A percentile compares a stretch with the other conserved stretches of the same genome.
phyloP scores from a whole-genome alignment of 805 yeast genomes.

The Pichia cephalocereana region DNA sequence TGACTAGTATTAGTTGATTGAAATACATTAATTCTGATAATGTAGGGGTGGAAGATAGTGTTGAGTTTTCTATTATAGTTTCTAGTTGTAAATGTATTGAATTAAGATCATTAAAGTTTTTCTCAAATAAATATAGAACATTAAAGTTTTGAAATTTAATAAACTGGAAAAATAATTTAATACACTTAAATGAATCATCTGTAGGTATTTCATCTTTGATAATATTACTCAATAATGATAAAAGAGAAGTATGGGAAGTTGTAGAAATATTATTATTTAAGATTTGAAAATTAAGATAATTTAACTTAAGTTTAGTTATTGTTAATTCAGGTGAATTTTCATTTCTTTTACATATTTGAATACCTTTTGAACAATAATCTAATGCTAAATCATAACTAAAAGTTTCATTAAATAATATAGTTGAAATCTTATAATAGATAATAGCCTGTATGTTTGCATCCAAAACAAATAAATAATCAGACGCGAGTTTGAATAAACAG shows the following conservation, averaged over 20 bases:
- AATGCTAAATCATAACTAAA: conserved; percentile 33
- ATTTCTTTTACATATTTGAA: conserved; percentile 18
- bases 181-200: background rate
- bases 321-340: conserved; percentile 14
- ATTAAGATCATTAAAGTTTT: conserved; percentile 14
- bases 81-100: background rate
- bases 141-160: conserved; percentile 26
- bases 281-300: conserved; percentile 30
- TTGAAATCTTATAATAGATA: conserved; percentile 29
- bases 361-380: conserved; percentile 23
- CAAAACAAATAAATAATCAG: conserved; percentile 23
- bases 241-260: conserved; percentile 13
- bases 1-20: background rate
- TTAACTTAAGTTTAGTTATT: conserved; percentile 23
- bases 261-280: conserved; percentile 19
- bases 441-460: conserved; percentile 26
- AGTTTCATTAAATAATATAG: conserved; percentile 33
- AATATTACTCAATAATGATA: conserved; percentile 25
- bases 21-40: background rate
- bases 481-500: conserved; percentile 26
- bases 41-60: background rate
- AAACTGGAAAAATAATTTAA: conserved; percentile 25
- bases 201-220: conserved; percentile 13
- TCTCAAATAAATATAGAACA: conserved; percentile 18
- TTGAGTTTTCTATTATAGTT: background rate